Percentiles rank a stretch among this genome's conserved stretches.
phyloP scores from a whole-genome alignment of 345 rosid genomes.

The Geranium rotundifolium region DNA sequence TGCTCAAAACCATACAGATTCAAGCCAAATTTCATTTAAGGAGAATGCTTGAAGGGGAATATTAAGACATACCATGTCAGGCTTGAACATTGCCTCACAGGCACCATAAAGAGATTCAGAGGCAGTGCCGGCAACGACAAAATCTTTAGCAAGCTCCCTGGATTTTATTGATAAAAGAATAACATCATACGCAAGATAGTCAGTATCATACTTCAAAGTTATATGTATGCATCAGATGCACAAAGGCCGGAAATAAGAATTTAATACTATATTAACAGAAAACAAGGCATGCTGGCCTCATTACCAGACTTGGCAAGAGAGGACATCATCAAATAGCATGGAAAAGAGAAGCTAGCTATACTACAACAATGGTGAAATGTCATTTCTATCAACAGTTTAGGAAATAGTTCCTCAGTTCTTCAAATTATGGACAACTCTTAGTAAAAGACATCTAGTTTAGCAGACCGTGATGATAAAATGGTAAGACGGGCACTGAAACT shows the following conservation, averaged over 20 bases:
- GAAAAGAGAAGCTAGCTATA: not conserved
- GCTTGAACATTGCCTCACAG: conserved; percentile 87
- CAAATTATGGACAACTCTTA: not conserved
- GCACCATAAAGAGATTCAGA: conserved; percentile 95
- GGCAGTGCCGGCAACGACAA: conserved; percentile 93
- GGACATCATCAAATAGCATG: not conserved
- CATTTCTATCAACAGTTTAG: not conserved
- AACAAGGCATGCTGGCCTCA: not conserved
- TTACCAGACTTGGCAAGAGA: not conserved
- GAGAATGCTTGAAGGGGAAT: not conserved
- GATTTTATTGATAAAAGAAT: conserved; percentile 8
- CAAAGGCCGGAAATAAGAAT: not conserved
- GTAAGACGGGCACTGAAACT: too few relatives aligned
- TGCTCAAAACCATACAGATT: not conserved
- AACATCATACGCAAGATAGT: conserved; percentile 1
- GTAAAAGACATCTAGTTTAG: not conserved
- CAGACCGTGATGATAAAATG: not conserved
- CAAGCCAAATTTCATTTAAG: not conserved
- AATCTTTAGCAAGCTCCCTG: conserved; percentile 93
- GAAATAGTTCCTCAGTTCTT: too few relatives aligned
- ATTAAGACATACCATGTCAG: conserved; percentile 64
- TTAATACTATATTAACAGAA: not conserved
- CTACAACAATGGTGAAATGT: not conserved
- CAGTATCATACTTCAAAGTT: not conserved
- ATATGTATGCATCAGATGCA: not conserved